Evolutionary conservation across 257 asterid species (phyloP).

Genomic region (Nicotiana attenuata): DNA sequence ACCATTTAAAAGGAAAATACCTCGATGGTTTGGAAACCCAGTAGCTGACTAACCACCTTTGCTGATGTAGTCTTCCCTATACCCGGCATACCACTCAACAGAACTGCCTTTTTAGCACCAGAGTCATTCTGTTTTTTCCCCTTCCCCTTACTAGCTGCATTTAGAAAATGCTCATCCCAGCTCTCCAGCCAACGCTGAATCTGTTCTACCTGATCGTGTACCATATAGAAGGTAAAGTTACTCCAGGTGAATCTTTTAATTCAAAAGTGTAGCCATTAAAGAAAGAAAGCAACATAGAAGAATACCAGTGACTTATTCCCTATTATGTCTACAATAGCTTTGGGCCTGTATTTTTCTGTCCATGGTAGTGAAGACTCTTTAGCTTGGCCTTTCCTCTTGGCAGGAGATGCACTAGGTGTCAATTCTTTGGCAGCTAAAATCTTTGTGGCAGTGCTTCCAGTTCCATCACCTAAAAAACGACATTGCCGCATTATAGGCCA

Average conservation of each 20-base stretch:
- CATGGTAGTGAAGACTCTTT: slow-evolving; percentile 55
- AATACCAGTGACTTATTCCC: slow-evolving; percentile 93
- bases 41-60: slow-evolving; percentile 86
- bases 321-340: slow-evolving; percentile 64
- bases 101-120: slow-evolving; percentile 82
- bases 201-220: slow-evolving; percentile 78
- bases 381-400: slow-evolving; percentile 39
- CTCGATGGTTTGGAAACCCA: slow-evolving; percentile 88
- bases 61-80: slow-evolving; percentile 96
- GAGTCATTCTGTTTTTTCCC: slow-evolving; percentile 84
- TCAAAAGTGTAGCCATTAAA: slow-evolving; percentile 6
- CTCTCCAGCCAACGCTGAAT: slow-evolving; percentile 85
- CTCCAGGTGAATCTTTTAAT: not conserved
- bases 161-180: slow-evolving; percentile 78
- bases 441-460: slow-evolving; percentile 15
- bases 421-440: slow-evolving; percentile 38
- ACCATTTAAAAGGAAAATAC: slow-evolving; percentile 22
- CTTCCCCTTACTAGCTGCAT: slow-evolving; percentile 53
- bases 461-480: slow-evolving; percentile 5
- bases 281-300: slow-evolving; percentile 16
- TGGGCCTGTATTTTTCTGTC: slow-evolving; percentile 89
- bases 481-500: not conserved
- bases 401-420: slow-evolving; percentile 29
- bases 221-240: slow-evolving; percentile 5
- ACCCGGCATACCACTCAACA: slow-evolving; percentile 95